These are phyloP conservation scores for Cystobasidium onofrii DNA, from an alignment of 768 basidiomycete species.

Conservation along the genomic window DNA sequence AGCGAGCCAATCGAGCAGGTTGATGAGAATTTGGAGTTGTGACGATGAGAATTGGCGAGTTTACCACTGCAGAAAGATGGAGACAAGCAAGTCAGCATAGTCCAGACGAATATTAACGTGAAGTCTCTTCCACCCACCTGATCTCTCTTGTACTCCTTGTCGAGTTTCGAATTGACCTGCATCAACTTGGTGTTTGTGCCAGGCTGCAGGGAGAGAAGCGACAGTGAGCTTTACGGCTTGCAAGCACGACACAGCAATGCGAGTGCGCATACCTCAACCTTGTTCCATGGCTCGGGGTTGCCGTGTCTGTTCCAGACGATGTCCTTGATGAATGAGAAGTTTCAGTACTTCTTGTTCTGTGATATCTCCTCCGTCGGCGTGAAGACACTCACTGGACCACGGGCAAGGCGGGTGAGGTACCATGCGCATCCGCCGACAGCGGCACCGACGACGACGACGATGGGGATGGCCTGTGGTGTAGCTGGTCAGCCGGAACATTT, in stretches of 20 bases:
- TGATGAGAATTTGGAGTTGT: no score
- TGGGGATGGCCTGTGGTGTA: neutral
- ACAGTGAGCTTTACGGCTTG: neutral
- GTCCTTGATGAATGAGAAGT: neutral
- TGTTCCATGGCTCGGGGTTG: slow-evolving; percentile 30
- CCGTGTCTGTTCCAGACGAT: slow-evolving; percentile 26
- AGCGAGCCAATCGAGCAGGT: neutral
- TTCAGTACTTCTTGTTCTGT: no score
- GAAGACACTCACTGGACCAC: slow-evolving; percentile 7
- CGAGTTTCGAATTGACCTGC: slow-evolving; percentile 1
- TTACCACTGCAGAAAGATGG: no score
- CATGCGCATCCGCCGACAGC: slow-evolving; percentile 22
- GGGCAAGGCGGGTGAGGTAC: slow-evolving; percentile 16
- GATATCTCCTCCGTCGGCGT: neutral
- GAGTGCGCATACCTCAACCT: neutral
- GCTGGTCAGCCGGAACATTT: neutral
- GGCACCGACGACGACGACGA: slow-evolving; percentile 13
- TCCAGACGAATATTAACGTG: no score
- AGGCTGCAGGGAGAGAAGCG: neutral
- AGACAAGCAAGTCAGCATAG: neutral
- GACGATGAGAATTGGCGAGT: neutral
- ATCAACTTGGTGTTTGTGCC: neutral
- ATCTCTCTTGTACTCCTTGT: slow-evolving; percentile 28
- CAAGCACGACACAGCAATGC: neutral
- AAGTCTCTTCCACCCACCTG: slow-evolving; percentile 8